phyloP scores from a whole-genome alignment of 768 basidiomycete species.

The Mycena filopes region DNA sequence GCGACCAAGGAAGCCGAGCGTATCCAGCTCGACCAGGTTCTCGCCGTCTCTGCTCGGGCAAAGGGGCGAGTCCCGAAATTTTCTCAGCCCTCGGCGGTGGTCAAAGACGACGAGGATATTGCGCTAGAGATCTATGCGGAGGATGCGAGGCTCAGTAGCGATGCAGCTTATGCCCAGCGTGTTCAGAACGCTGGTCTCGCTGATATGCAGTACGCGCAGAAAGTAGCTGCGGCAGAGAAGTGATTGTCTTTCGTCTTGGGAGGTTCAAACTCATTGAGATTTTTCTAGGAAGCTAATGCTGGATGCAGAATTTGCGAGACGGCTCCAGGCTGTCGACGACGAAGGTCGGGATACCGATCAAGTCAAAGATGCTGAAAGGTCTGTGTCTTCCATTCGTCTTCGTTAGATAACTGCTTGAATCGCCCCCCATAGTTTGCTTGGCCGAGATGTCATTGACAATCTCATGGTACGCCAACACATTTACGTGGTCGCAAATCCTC shows the following conservation, averaged over 20 bases:
- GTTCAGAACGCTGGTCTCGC: constrained; percentile 41
- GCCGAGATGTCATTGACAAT: constrained; percentile 38
- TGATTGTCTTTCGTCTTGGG: neutral
- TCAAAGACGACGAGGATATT: constrained; percentile 37
- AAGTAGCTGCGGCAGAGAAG: constrained; percentile 47
- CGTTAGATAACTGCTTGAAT: neutral
- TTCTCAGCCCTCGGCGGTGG: neutral
- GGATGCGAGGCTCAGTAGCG: constrained; percentile 42
- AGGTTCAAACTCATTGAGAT: neutral
- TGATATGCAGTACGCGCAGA: constrained; percentile 48
- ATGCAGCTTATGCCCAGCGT: constrained; percentile 45
- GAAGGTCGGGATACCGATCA: constrained; percentile 40
- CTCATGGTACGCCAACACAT: constrained; percentile 35
- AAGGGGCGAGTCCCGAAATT: constrained; percentile 39
- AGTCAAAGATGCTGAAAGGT: constrained; percentile 47
- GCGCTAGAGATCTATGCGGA: constrained; percentile 42
- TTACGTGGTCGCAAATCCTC: neutral
- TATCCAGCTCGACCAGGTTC: constrained; percentile 44
- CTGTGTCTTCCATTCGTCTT: neutral
- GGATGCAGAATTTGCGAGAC: constrained; percentile 50
- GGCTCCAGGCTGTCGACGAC: constrained; percentile 44
- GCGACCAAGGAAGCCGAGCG: constrained; percentile 45
- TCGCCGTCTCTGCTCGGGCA: constrained; percentile 40
- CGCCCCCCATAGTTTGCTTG: constrained; percentile 38
- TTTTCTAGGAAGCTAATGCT: constrained; percentile 43